Conservation (phyloP, 495 filamentous ascomycete species). For the Cladorrhinum samala region DNA sequence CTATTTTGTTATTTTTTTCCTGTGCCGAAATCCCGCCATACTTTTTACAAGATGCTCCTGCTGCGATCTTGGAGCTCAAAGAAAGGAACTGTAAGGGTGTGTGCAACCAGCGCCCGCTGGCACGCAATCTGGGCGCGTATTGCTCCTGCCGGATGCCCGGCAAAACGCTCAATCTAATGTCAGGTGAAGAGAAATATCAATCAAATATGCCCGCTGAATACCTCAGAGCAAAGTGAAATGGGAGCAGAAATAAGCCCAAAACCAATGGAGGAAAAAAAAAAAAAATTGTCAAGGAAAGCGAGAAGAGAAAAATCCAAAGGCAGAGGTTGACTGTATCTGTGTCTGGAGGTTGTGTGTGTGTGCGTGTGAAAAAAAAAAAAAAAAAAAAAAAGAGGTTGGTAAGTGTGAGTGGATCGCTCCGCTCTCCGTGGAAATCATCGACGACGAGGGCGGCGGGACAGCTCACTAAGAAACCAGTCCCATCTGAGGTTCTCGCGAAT, state of each 20-base stretch:
- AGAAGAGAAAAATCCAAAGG: neutral
- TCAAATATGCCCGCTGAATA: too few relatives aligned
- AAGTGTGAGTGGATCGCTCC: too few relatives aligned
- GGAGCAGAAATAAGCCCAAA: neutral
- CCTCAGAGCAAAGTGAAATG: constrained; percentile 10
- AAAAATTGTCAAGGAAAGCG: neutral
- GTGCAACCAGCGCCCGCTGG: neutral
- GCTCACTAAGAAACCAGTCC: constrained; percentile 45
- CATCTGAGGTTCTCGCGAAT: constrained; percentile 41
- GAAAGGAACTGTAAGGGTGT: neutral
- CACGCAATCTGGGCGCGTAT: neutral
- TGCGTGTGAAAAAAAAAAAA: neutral
- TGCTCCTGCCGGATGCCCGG: neutral
- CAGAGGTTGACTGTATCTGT: too few relatives aligned
- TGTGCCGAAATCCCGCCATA: too few relatives aligned
- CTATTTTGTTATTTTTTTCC: too few relatives aligned
- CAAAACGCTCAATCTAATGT: neutral
- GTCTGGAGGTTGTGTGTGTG: too few relatives aligned
- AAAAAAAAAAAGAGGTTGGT: neutral
- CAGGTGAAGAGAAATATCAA: neutral
- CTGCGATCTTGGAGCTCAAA: neutral
- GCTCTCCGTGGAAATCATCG: too few relatives aligned
- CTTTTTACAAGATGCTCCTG: neutral
- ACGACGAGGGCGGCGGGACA: neutral
- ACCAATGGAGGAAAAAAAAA: constrained; percentile 1